Evolutionary conservation across 2,329 filamentous ascomycete genomes (phyloP), one percentile per base, ranked within the genome.

Genomic region (Ophiostoma populinum): DNA sequence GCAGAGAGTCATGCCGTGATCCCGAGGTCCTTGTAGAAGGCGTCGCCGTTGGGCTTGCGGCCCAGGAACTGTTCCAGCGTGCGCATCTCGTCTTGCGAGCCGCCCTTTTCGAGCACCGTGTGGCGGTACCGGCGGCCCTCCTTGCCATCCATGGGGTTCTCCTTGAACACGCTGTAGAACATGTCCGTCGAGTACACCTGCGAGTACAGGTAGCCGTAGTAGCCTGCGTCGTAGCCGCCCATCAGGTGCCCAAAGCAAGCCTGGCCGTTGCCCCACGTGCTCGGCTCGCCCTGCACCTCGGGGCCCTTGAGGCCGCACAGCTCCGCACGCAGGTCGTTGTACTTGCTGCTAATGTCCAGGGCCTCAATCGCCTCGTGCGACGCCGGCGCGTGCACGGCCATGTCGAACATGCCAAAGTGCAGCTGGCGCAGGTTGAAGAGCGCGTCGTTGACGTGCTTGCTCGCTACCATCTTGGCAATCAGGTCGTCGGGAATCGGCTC

Each of bases 161-260:
- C 62, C 59, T 77, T 75, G 59, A 90, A 90, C 31, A 80, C 75
- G 0, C 68, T 68, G 56, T 81, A 74, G 62, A 87, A 92, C 80
- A 92, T 87, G 55, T 92, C 81, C 18, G 77, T 69, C 16, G 75
- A 80, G 57, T 86, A 90, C 13, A 90, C 82, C 52, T 82, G 70
- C 1, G 76, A 82, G 43, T 70, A 77, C 22, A 78, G 57, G 50
- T 78, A 79, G 46, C 73, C 72, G 53, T 90, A 90, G 58, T 87
- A 87, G 28, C 80, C 80, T 20, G 81, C 80, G 53, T 87, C 81
- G 49, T 90, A 90, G 2, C 81, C 81, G 35, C 80, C 80, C 40
- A 87, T 80, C 43, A 87, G 62, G 55, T 90, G 81, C 12, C 80
- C 80, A 49, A 90, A 86, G 0, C 75, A 82, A 6, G 80, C 78